Evolutionary conservation across 2,329 filamentous ascomycete genomes (phyloP).

Genomic region (Xylariaceae sp.): DNA sequence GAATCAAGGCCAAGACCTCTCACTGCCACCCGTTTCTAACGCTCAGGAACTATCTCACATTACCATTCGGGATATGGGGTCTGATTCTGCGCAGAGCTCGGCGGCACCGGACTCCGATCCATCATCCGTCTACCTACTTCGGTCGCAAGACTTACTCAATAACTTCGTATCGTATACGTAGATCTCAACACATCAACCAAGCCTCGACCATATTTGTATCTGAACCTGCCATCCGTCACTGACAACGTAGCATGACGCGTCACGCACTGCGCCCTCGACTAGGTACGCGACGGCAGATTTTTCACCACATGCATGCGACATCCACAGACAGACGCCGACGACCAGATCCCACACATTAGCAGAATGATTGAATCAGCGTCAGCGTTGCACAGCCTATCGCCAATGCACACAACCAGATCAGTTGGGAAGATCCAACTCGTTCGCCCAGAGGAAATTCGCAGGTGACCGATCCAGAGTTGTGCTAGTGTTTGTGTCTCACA

Average conservation of each 20-base stretch:
- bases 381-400: not conserved
- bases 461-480: not conserved
- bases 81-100: not conserved
- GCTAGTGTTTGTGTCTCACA: slow-evolving; percentile 14
- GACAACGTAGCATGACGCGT: not conserved
- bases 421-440: not conserved
- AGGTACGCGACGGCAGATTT: not conserved
- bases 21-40: not conserved
- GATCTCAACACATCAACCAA: not conserved
- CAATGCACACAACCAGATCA: not conserved
- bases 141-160: no score
- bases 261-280: no score
- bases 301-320: not conserved
- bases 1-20: not conserved
- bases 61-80: not conserved
- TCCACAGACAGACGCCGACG: not conserved
- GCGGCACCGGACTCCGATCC: not conserved
- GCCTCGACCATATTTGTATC: not conserved
- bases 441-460: not conserved
- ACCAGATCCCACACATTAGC: not conserved
- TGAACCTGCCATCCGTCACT: not conserved
- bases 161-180: not conserved
- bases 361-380: not conserved
- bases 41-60: not conserved
- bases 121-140: not conserved